Percentiles rank a stretch among this genome's conserved stretches.
Conservation (phyloP, 2,329 filamentous ascomycete genomes). For the Colletotrichum shisoi region DNA sequence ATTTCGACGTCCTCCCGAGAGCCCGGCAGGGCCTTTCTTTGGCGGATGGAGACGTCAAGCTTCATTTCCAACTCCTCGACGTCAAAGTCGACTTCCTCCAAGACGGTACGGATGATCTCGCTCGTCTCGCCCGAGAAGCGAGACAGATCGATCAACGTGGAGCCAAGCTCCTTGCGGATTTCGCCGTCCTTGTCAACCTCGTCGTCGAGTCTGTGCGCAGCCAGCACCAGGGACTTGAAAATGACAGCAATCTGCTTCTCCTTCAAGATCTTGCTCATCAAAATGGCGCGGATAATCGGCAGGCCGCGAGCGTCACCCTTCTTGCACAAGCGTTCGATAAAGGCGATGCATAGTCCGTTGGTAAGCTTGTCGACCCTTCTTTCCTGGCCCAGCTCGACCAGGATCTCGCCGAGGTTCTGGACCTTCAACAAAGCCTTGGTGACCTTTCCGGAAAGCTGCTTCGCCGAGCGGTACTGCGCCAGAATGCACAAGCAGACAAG, state of each 20-base stretch:
- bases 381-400: slow-evolving; percentile 69
- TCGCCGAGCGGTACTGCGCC: slow-evolving; percentile 77
- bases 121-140: slow-evolving; percentile 66
- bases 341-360: slow-evolving; percentile 73
- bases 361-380: slow-evolving; percentile 75
- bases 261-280: slow-evolving; percentile 67
- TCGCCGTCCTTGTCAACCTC: slow-evolving; percentile 62
- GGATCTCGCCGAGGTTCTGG: slow-evolving; percentile 64
- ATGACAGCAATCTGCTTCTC: slow-evolving; percentile 70
- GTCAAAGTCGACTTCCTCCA: slow-evolving; percentile 73
- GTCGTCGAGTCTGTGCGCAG: slow-evolving; percentile 66
- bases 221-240: slow-evolving; percentile 70
- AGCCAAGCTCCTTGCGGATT: slow-evolving; percentile 70
- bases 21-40: slow-evolving; percentile 59
- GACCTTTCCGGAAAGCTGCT: slow-evolving; percentile 73
- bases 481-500: slow-evolving; percentile 83
- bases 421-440: slow-evolving; percentile 73
- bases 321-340: slow-evolving; percentile 68
- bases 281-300: slow-evolving; percentile 66
- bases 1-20: slow-evolving; percentile 61
- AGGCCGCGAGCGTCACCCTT: slow-evolving; percentile 66
- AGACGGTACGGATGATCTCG: slow-evolving; percentile 70
- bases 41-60: slow-evolving; percentile 73
- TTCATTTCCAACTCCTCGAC: slow-evolving; percentile 78
- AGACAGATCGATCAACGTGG: slow-evolving; percentile 71